Base-by-base conservation (phyloP, 1,284 basidiomycete species). In the Naganishia cerealis region DNA sequence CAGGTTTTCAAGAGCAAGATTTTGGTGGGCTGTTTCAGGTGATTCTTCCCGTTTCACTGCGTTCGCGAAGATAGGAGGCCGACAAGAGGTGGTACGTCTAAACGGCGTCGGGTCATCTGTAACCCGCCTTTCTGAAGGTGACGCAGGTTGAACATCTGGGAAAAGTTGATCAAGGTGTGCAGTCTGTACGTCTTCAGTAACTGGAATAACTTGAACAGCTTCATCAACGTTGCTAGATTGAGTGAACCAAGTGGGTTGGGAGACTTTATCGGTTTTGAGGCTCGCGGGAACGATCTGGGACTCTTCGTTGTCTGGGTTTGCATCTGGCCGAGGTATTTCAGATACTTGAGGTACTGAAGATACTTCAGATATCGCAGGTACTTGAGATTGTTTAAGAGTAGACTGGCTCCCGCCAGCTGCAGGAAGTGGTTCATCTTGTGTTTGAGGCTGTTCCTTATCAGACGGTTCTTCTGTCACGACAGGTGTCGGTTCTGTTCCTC, bases 11-110 rank as follows among this genome's bases (percentile, higher is more conserved):
- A 10, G n/a, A 24, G n/a, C 24, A 24, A 8, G n/a, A 50, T 24
- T 24, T 24, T 50, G 29, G 2, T 33, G 46, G n/a, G 46, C 9
- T 21, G 46, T 50, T 21, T 9, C n/a, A 24, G 46, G n/a, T 9
- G n/a, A 12, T 24, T 57, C 16, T 57, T 57, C 55, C 9, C 15
- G 29, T 36, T 48, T 59, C 57, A 59, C 33, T 5, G 57, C 57
- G 10, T 59, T 42, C 15, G 26, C 18, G 42, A 59, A 59, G 40
- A 46, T 33, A 10, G 57, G 57, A 8, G 24, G 38, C 5, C 42
- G 24, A 9, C 57, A 24, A 21, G 40, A 26, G 13, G 57, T 42
- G 16, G 82, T 59, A 1, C 57, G 40, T 36, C 29, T 29, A n/a
- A 43, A 46, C 26, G 57, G 21, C 16, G 24, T 46, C 29, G 24